These are phyloP conservation scores for Miscanthus lutarioriparius DNA, from an alignment of 176 grass and related monocot species.

Conservation along the genomic window DNA sequence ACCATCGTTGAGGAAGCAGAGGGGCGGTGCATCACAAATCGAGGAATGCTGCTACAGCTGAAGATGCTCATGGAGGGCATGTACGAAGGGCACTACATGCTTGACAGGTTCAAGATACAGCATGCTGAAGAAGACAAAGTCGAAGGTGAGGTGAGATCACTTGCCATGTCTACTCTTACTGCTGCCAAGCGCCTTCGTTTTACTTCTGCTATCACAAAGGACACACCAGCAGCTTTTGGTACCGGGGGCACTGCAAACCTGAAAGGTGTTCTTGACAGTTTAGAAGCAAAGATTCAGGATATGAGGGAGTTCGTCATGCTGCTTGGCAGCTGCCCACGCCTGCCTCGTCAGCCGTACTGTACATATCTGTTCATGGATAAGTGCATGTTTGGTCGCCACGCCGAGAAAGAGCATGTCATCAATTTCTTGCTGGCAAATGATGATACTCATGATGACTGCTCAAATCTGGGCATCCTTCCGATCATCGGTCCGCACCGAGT, in stretches of 20 bases:
- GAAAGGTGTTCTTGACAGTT: constrained; percentile 15
- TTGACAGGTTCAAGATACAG: constrained; percentile 20
- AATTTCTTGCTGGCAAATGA: no score
- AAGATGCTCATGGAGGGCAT: constrained; percentile 20
- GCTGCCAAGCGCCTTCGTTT: constrained; percentile 29
- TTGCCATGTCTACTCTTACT: background rate
- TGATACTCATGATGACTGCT: background rate
- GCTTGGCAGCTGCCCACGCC: constrained; percentile 24
- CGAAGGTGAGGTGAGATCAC: constrained; percentile 22
- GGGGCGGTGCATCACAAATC: constrained; percentile 5
- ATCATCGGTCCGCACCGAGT: constrained; percentile 35
- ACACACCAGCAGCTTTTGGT: background rate
- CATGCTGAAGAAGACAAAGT: background rate
- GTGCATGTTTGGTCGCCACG: constrained; percentile 36
- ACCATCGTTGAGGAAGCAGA: constrained; percentile 38
- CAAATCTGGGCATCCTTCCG: constrained; percentile 29
- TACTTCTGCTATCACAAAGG: background rate
- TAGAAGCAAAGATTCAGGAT: constrained; percentile 28
- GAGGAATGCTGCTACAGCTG: constrained; percentile 35
- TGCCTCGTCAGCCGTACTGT: constrained; percentile 17
- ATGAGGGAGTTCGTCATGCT: constrained; percentile 37
- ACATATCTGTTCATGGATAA: constrained; percentile 35
- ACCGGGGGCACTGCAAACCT: background rate
- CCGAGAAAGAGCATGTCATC: constrained; percentile 41
- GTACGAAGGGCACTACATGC: constrained; percentile 18